phyloP scores from a whole-genome alignment of 495 filamentous ascomycete species.

The Penicillium paxilli region DNA sequence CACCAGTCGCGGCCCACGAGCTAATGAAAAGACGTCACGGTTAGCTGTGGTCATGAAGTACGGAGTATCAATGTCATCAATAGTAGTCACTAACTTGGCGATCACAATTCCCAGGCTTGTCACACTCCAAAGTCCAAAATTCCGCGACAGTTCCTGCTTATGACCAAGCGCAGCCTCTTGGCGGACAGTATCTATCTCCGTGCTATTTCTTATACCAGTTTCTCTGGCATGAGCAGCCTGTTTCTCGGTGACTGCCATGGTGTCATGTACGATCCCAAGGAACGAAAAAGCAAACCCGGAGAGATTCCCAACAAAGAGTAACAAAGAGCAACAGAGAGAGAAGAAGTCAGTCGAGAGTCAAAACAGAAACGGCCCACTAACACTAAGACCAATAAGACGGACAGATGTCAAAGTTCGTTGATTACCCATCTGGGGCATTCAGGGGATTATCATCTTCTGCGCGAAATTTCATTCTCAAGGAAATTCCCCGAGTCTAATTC shows the following conservation, averaged over 20 bases:
- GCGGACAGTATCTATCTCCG: slow-evolving; percentile 38
- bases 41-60: not conserved
- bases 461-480: not conserved
- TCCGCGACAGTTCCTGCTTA: slow-evolving; percentile 42
- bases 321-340: not conserved
- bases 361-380: not conserved
- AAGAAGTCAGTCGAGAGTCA: not conserved
- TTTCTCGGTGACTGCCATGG: not conserved
- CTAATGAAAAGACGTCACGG: slow-evolving; percentile 10
- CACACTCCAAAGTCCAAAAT: slow-evolving; percentile 45
- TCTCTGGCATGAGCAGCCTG: not conserved
- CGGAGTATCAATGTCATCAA: not conserved
- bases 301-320: not conserved
- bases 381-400: not conserved
- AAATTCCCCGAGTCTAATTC: not conserved
- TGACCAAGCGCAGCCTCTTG: slow-evolving; percentile 46
- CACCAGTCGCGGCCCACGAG: slow-evolving; percentile 46
- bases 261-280: not conserved
- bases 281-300: not conserved
- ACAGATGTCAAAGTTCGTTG: not conserved
- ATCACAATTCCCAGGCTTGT: slow-evolving; percentile 48
- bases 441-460: not conserved
- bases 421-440: not conserved
- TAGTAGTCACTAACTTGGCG: slow-evolving; percentile 41
- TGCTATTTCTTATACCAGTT: not conserved